A percentile compares a stretch with the other conserved stretches of the same genome.
Conservation (phyloP, 306 rosid species). For the Cicer chorassanicum region DNA sequence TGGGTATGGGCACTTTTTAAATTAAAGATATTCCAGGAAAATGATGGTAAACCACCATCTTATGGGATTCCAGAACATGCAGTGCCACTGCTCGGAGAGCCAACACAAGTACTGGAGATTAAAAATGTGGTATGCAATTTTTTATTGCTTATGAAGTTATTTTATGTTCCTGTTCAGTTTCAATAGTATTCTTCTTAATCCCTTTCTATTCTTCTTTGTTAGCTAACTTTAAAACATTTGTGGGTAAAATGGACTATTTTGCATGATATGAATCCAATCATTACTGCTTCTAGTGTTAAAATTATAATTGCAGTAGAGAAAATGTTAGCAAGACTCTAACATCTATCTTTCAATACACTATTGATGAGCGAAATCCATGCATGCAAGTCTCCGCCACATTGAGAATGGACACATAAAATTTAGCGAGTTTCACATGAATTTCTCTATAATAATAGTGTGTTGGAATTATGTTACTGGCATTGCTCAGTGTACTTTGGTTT, state of each 20-base stretch:
- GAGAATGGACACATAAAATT: neutral
- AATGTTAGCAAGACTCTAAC: neutral
- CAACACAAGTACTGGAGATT: slow-evolving; percentile 75
- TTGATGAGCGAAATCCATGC: neutral
- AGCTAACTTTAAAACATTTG: neutral
- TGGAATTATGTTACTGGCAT: neutral
- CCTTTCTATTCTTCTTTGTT: slow-evolving; percentile 8
- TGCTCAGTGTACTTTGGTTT: slow-evolving; percentile 14
- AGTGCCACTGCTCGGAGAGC: slow-evolving; percentile 72
- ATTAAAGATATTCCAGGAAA: slow-evolving; percentile 59
- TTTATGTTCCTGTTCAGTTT: slow-evolving; percentile 19
- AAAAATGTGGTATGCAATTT: slow-evolving; percentile 73
- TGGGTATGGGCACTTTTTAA: slow-evolving; percentile 36
- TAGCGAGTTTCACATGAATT: neutral
- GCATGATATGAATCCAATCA: slow-evolving; percentile 3
- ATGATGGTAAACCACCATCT: slow-evolving; percentile 49
- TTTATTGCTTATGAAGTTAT: neutral
- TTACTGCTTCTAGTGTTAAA: slow-evolving; percentile 14
- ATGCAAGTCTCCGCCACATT: neutral
- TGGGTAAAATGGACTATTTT: slow-evolving; percentile 12
- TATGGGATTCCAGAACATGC: slow-evolving; percentile 84
- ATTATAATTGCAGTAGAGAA: slow-evolving; percentile 13
- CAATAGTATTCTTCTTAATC: neutral
- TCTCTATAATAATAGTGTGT: neutral
- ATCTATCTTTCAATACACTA: neutral